Conservation (phyloP, 345 rosid species). For the Iberis pinnata region DNA sequence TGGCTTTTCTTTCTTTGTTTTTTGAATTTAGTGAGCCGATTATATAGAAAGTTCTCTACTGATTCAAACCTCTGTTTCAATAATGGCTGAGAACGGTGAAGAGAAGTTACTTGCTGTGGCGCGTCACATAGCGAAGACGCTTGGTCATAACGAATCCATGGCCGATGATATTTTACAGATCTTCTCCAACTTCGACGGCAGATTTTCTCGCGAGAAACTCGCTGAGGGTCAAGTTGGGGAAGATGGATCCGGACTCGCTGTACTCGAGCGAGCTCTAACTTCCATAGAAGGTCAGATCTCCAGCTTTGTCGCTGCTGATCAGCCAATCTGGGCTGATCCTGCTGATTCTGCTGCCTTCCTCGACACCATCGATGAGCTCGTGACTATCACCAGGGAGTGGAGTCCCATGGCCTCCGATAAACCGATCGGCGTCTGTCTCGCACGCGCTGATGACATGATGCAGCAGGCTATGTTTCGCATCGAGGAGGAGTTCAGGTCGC, state of each 20-base stretch:
- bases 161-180: slow-evolving; percentile 90
- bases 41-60: background rate
- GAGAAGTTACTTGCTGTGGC: slow-evolving; percentile 86
- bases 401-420: slow-evolving; percentile 47
- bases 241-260: slow-evolving; percentile 37
- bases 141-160: slow-evolving; percentile 74
- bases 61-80: slow-evolving; percentile 1
- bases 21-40: background rate
- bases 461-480: slow-evolving; percentile 81
- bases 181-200: slow-evolving; percentile 78
- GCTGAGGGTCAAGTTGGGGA: slow-evolving; percentile 35
- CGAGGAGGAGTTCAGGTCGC: slow-evolving; percentile 64
- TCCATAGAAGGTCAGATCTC: slow-evolving; percentile 70
- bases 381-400: slow-evolving; percentile 44
- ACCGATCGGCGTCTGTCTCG: slow-evolving; percentile 40
- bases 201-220: slow-evolving; percentile 78
- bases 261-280: slow-evolving; percentile 48
- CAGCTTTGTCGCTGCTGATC: slow-evolving; percentile 49
- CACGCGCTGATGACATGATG: slow-evolving; percentile 72
- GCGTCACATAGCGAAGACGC: slow-evolving; percentile 84
- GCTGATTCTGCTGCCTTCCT: slow-evolving; percentile 73
- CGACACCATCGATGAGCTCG: slow-evolving; percentile 61
- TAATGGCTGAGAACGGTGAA: slow-evolving; percentile 69
- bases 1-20: no score
- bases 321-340: slow-evolving; percentile 78